phyloP scores from a whole-genome alignment of 148 eudicot genomes.

The Heliamphora exappendiculata region DNA sequence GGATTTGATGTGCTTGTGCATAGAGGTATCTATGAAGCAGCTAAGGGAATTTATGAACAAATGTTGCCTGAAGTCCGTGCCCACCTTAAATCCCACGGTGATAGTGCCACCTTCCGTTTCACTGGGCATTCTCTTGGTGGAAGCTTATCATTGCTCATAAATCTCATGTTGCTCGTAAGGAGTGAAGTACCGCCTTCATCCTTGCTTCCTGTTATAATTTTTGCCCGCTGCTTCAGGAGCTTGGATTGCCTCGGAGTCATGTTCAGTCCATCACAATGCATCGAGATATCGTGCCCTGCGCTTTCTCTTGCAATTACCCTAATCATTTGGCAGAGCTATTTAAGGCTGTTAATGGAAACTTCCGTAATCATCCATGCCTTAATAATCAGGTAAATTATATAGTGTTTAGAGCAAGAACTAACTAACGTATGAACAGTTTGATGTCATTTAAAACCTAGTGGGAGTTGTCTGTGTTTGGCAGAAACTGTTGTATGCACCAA shows the following conservation, averaged over 20 bases:
- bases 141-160: conserved; percentile 72
- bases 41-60: conserved; percentile 85
- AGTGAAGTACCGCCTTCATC: conserved; percentile 67
- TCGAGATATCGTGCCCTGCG: conserved; percentile 92
- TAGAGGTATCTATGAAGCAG: conserved; percentile 97
- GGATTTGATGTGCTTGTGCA: conserved; percentile 84
- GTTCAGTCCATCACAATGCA: conserved; percentile 83
- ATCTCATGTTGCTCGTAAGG: conserved; percentile 78
- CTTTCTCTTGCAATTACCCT: conserved; percentile 92
- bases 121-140: conserved; percentile 99
- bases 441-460: neutral
- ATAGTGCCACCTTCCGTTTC: conserved; percentile 72
- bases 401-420: neutral
- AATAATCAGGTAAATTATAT: conserved; percentile 51
- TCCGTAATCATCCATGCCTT: conserved; percentile 84
- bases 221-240: conserved; percentile 61
- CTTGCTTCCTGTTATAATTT: conserved; percentile 82
- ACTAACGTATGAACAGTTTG: neutral
- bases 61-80: conserved; percentile 82
- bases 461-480: conserved; percentile 19
- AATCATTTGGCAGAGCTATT: conserved; percentile 80
- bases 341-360: conserved; percentile 80
- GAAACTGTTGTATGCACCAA: conserved; percentile 78
- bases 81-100: conserved; percentile 57
- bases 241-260: conserved; percentile 78